Evolutionary conservation across 2,329 filamentous ascomycete species (phyloP), one percentile per base, ranked within the genome.

Genomic region (Trichophyton rubrum): DNA sequence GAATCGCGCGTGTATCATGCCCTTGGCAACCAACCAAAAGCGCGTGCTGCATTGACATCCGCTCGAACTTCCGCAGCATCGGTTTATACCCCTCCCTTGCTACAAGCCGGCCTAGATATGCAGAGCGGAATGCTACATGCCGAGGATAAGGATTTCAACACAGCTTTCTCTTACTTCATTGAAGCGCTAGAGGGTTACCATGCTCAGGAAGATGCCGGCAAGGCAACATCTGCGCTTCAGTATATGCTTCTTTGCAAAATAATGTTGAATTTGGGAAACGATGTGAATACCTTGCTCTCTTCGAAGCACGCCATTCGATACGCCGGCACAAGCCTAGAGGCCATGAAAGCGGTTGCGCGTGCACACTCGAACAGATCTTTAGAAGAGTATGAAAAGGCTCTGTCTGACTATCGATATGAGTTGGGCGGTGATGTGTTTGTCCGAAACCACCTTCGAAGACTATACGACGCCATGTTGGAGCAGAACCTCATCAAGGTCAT

Each of bases 221-320:
- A 91, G 76, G 93, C 95, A n/a, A 95, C 92, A n/a, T 89, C 92
- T 11, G 90, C 93, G 9, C 80, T 99, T 66, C 93, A 99, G 79
- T 99, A 99, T 81, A 99, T 99, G 93, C 84, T 99, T 60, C 85
- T 99, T 40, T 97, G 93, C 85, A 99, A 99, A 80, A 93, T 99
- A 75, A 99, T 99, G 95, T 82, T 99, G 68, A 99, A 99, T 77
- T 82, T 95, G 45, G 90, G 85, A 66, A 91, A 97, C 79, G 95
- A 99, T 74, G 92, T 99, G 73, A 95, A 92, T 77, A 85, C 88
- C 71, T 84, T 99, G 67, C 90, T 99, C 85, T 85, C 88, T 33
- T 95, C 90, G 60, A 99, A 99, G 82, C 91, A 96, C 75, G 93
- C 95, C 43, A 85, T 95, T 71, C 93, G 95, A 77, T 97, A 99